Evolutionary conservation across 176 grass and related monocot species (phyloP).

Genomic region (Carex pumila): DNA sequence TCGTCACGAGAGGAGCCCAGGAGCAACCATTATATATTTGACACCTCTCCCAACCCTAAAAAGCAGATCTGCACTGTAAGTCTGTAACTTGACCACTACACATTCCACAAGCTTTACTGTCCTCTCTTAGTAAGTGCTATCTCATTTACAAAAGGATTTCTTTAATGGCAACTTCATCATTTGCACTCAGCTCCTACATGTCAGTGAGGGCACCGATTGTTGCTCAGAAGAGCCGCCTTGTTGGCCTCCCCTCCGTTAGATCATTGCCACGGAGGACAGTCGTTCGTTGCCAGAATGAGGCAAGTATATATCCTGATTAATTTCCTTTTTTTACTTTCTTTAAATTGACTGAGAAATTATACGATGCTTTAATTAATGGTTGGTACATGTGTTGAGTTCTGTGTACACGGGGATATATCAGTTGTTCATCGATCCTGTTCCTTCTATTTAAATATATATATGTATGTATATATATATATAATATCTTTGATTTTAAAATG

Average conservation of each 20-base stretch:
- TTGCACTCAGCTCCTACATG: neutral
- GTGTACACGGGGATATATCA: neutral
- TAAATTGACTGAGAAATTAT: neutral
- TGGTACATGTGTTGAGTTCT: neutral
- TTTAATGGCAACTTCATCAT: neutral
- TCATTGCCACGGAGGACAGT: neutral
- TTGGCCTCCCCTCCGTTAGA: neutral
- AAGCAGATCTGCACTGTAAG: neutral
- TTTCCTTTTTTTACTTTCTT: neutral
- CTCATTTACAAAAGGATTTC: neutral
- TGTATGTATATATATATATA: no score
- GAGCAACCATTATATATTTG: neutral
- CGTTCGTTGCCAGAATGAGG: constrained; percentile 15
- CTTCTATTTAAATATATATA: neutral
- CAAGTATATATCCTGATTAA: neutral
- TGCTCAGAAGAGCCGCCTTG: neutral
- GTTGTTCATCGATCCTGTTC: no score
- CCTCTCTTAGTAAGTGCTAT: neutral
- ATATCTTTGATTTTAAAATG: no score
- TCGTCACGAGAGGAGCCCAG: neutral
- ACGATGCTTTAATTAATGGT: neutral
- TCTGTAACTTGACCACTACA: neutral
- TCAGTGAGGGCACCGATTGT: neutral
- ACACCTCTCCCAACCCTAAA: neutral
- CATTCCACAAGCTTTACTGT: neutral